Conservation (phyloP, 768 basidiomycete species). For the Sarcodon sp. region DNA sequence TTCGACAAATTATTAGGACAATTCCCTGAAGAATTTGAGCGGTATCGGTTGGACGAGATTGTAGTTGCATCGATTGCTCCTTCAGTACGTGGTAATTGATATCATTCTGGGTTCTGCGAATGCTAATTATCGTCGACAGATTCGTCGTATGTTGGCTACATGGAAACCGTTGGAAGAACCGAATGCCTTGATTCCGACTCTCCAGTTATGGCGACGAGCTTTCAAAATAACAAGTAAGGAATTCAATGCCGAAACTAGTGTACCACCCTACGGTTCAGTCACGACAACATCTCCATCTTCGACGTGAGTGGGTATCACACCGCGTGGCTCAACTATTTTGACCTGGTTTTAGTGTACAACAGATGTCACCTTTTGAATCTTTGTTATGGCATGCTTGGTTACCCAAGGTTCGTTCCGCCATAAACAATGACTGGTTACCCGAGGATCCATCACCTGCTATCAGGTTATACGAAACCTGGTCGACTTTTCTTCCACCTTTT, state of each 20-base stretch:
- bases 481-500: slow-evolving; percentile 76
- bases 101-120: neutral
- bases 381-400: slow-evolving; percentile 93
- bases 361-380: slow-evolving; percentile 94
- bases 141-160: slow-evolving; percentile 56
- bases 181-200: slow-evolving; percentile 43
- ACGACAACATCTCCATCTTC: slow-evolving; percentile 18
- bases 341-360: slow-evolving; percentile 27
- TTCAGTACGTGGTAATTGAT: slow-evolving; percentile 24
- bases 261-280: slow-evolving; percentile 46
- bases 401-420: slow-evolving; percentile 81
- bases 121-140: slow-evolving; percentile 17
- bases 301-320: slow-evolving; percentile 21
- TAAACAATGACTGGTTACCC: slow-evolving; percentile 93
- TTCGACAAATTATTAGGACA: slow-evolving; percentile 64
- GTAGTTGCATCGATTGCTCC: slow-evolving; percentile 89
- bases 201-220: slow-evolving; percentile 58
- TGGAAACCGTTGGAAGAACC: slow-evolving; percentile 88
- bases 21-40: slow-evolving; percentile 63
- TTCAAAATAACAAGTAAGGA: slow-evolving; percentile 44
- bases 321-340: slow-evolving; percentile 1
- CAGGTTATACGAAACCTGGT: slow-evolving; percentile 81
- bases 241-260: slow-evolving; percentile 26
- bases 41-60: slow-evolving; percentile 78
- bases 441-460: slow-evolving; percentile 62